Evolutionary conservation across 2,329 filamentous ascomycete genomes (phyloP).

Genomic region (Scedosporium minutisporum): DNA sequence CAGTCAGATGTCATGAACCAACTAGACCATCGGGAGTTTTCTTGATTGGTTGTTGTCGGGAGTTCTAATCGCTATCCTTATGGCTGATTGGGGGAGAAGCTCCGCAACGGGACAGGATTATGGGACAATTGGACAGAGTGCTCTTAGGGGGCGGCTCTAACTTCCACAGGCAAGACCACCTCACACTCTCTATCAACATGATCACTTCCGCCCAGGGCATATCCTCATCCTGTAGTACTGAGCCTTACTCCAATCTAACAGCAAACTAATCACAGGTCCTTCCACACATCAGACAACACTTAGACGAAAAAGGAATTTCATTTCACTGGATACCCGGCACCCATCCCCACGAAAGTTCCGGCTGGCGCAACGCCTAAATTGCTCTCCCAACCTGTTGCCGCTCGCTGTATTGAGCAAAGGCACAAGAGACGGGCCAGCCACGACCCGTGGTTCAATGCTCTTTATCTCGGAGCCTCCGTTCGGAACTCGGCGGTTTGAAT

Average conservation of each 20-base stretch:
- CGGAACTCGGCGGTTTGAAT: neutral
- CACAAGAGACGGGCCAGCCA: neutral
- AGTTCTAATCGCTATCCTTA: neutral
- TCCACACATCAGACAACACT: neutral
- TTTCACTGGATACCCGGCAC: neutral
- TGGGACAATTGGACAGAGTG: neutral
- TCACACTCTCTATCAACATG: too few relatives aligned
- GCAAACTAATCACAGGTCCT: neutral
- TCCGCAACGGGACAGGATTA: neutral
- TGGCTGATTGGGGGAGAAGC: neutral
- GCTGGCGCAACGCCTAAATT: neutral
- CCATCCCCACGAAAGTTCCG: neutral
- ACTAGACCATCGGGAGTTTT: constrained; percentile 1
- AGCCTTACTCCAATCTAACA: too few relatives aligned
- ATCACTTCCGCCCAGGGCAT: too few relatives aligned
- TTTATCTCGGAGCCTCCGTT: neutral
- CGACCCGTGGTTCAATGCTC: neutral
- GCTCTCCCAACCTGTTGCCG: neutral
- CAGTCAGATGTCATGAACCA: constrained; percentile 1
- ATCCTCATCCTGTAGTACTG: too few relatives aligned
- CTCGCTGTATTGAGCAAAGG: neutral
- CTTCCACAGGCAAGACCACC: too few relatives aligned
- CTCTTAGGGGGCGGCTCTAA: too few relatives aligned
- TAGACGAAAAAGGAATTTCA: neutral
- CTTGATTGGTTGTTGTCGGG: neutral